Conservation (phyloP, 345 rosid genomes). For the Psidium guajava region DNA sequence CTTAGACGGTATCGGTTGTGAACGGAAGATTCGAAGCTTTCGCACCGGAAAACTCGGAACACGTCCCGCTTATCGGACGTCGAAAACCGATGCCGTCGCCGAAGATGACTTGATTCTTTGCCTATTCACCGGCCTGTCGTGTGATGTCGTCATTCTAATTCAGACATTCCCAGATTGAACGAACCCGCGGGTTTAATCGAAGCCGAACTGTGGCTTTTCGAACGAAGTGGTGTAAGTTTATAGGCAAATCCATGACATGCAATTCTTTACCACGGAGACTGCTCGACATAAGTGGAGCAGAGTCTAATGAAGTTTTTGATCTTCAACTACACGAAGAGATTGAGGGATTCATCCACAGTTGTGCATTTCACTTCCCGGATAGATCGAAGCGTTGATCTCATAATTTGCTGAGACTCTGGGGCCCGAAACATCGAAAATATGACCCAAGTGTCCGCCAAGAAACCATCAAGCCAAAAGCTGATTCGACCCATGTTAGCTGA, state of each 20-base stretch:
- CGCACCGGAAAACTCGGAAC: no score
- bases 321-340: constrained; percentile 10
- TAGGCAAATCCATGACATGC: not conserved
- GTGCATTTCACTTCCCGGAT: constrained; percentile 23
- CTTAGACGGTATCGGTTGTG: not conserved
- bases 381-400: constrained; percentile 8
- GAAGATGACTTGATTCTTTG: not conserved
- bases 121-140: not conserved
- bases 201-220: not conserved
- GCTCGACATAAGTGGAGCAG: not conserved
- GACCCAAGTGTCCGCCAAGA: not conserved
- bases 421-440: not conserved
- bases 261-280: not conserved
- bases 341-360: constrained; percentile 24
- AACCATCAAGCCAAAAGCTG: not conserved
- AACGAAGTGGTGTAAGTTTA: not conserved
- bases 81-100: not conserved
- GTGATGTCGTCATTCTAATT: not conserved
- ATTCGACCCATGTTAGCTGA: not conserved
- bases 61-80: no score
- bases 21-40: not conserved
- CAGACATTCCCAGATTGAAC: not conserved
- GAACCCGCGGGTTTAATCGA: not conserved
- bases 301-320: not conserved
- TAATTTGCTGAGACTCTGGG: constrained; percentile 9